Evolutionary conservation across 495 filamentous ascomycete genomes (phyloP).

Genomic region (Penicillium goetzii): DNA sequence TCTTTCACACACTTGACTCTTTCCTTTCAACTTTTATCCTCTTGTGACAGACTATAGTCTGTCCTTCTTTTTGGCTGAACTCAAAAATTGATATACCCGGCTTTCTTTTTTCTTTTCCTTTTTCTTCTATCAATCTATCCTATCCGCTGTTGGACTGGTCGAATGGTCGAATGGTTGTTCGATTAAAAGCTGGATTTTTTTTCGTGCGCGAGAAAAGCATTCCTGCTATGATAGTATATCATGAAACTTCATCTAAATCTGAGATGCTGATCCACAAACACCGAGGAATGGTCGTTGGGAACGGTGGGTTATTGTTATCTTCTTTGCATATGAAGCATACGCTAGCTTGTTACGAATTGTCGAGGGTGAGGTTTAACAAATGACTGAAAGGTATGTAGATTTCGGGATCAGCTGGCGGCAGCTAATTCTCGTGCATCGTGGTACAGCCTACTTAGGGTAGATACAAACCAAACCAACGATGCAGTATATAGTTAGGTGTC

Average conservation of each 20-base stretch:
- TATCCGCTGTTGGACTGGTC: background rate
- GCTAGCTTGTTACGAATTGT: too few species aligned
- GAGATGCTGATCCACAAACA: background rate
- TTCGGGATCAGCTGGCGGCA: too few species aligned
- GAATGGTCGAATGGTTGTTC: background rate
- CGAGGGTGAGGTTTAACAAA: too few species aligned
- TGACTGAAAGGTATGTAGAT: too few species aligned
- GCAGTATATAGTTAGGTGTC: too few species aligned
- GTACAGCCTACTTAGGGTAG: too few species aligned
- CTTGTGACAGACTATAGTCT: slow-evolving; percentile 12
- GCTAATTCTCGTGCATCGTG: too few species aligned
- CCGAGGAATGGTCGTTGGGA: too few species aligned
- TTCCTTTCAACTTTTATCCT: slow-evolving; percentile 10
- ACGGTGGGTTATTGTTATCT: background rate
- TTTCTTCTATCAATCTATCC: background rate
- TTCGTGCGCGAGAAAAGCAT: background rate
- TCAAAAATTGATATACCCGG: slow-evolving; percentile 32
- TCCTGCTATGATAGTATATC: background rate
- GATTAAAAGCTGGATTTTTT: background rate
- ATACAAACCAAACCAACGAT: too few species aligned
- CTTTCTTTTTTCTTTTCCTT: slow-evolving; percentile 4
- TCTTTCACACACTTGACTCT: slow-evolving; percentile 10
- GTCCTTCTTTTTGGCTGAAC: slow-evolving; percentile 7
- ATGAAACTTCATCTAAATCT: background rate
- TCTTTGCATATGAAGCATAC: too few species aligned